Evolutionary conservation across 2,329 filamentous ascomycete genomes (phyloP).

Genomic region (Tolypocladium ovalisporum): DNA sequence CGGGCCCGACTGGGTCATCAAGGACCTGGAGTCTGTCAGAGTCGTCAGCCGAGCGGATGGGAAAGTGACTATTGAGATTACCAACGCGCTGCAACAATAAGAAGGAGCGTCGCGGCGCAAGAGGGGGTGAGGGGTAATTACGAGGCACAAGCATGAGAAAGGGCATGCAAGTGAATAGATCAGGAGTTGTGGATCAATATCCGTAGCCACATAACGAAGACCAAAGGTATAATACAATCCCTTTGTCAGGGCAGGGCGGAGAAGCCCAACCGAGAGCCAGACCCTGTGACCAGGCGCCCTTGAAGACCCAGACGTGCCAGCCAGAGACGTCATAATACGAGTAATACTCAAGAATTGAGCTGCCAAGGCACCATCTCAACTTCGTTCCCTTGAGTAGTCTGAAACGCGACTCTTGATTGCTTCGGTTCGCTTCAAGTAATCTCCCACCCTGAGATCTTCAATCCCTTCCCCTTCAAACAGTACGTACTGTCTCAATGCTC

Average conservation of each 20-base stretch:
- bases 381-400: not conserved
- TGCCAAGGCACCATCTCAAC: not conserved
- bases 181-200: not conserved
- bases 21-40: constrained; percentile 64
- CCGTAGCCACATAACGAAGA: not conserved
- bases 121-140: not conserved
- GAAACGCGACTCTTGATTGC: not conserved
- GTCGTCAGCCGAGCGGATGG: constrained; percentile 47
- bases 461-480: not conserved
- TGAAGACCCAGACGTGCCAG: not conserved
- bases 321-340: not conserved
- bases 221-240: not conserved
- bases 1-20: constrained; percentile 79
- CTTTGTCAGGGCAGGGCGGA: not conserved
- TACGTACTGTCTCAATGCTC: not conserved
- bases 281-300: not conserved
- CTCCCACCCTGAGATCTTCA: not conserved
- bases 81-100: constrained; percentile 39
- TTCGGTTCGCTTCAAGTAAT: not conserved
- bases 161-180: not conserved
- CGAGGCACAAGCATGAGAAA: not conserved
- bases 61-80: constrained; percentile 57
- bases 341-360: not conserved
- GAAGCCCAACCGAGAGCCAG: not conserved
- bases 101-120: constrained; percentile 1